These are phyloP conservation scores for Nitzschia sp. DNA, from an alignment of 108 stramenopile species.

Conservation along the genomic window DNA sequence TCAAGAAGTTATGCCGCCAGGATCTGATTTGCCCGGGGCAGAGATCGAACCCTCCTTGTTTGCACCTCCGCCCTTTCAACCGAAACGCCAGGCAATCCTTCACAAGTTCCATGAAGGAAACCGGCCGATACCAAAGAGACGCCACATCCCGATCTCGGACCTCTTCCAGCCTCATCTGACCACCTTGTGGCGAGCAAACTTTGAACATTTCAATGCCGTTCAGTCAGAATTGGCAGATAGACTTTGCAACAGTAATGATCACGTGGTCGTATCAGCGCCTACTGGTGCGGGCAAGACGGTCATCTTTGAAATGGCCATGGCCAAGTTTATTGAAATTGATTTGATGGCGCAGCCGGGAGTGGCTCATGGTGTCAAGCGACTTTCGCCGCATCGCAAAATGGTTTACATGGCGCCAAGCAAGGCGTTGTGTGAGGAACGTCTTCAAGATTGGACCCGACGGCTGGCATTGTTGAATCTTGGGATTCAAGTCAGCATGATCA, in stretches of 20 bases:
- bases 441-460: slow-evolving; percentile 83
- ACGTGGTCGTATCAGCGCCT: slow-evolving; percentile 96
- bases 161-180: slow-evolving; percentile 58
- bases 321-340: slow-evolving; percentile 60
- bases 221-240: slow-evolving; percentile 72
- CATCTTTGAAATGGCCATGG: slow-evolving; percentile 95
- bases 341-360: slow-evolving; percentile 17
- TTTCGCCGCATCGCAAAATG: slow-evolving; percentile 68
- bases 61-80: slow-evolving; percentile 25
- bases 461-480: slow-evolving; percentile 61
- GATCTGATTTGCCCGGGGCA: too few relatives aligned
- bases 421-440: slow-evolving; percentile 94
- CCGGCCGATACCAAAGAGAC: slow-evolving; percentile 50
- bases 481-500: slow-evolving; percentile 73
- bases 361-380: neutral
- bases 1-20: too few relatives aligned
- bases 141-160: slow-evolving; percentile 39
- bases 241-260: slow-evolving; percentile 74
- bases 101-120: slow-evolving; percentile 49
- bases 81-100: slow-evolving; percentile 39
- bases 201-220: slow-evolving; percentile 70
- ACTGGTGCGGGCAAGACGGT: slow-evolving; percentile 98
- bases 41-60: slow-evolving; percentile 41
- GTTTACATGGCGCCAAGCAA: slow-evolving; percentile 95
- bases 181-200: slow-evolving; percentile 64